These are phyloP conservation scores for Sarcomyxa edulis DNA, from an alignment of 768 basidiomycete species.

Conservation along the genomic window DNA sequence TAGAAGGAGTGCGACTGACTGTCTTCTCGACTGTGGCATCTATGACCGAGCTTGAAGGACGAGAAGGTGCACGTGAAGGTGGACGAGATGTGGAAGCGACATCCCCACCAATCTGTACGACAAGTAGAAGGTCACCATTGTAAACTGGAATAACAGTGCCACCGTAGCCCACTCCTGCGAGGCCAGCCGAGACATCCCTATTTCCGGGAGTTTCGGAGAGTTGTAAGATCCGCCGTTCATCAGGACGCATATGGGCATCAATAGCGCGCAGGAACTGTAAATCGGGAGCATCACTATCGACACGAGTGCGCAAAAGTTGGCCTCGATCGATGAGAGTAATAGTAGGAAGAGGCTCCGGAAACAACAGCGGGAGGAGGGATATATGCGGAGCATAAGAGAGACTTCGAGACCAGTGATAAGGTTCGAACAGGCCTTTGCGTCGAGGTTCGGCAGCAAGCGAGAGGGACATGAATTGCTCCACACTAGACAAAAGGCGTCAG, in stretches of 20 bases:
- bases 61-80: conserved; percentile 56
- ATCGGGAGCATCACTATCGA: conserved; percentile 66
- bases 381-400: conserved; percentile 33
- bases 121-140: conserved; percentile 68
- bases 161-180: conserved; percentile 34
- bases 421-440: conserved; percentile 70
- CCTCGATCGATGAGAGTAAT: conserved; percentile 64
- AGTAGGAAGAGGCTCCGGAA: conserved; percentile 69
- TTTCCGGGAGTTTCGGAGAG: conserved; percentile 25
- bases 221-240: conserved; percentile 25
- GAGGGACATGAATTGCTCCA: conserved; percentile 75
- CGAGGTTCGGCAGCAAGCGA: conserved; percentile 73
- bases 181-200: conserved; percentile 20
- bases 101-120: conserved; percentile 51
- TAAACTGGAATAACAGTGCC: conserved; percentile 72
- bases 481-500: conserved; percentile 29
- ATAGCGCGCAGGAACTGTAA: conserved; percentile 51
- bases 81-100: conserved; percentile 49
- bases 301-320: conserved; percentile 57
- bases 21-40: conserved; percentile 38
- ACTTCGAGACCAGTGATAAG: conserved; percentile 63
- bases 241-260: conserved; percentile 40
- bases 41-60: conserved; percentile 63
- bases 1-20: conserved; percentile 61
- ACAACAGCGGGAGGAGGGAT: conserved; percentile 61